Conservation (phyloP, 805 yeast species). For the Wickerhamia fluorescens region DNA sequence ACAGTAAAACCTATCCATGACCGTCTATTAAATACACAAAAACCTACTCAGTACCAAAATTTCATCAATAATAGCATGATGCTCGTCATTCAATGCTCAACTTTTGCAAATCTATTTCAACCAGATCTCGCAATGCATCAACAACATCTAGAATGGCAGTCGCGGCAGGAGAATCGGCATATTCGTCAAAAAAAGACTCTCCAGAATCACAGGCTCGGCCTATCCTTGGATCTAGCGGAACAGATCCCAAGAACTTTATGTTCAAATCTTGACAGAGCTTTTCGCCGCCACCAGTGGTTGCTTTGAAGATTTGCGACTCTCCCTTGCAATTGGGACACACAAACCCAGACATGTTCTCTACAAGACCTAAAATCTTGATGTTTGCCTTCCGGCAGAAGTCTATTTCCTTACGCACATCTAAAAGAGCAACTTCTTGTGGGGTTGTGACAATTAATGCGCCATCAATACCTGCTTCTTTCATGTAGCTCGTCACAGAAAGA, state of each 20-base stretch:
- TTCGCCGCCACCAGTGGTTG: slow-evolving; percentile 97
- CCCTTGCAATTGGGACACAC: slow-evolving; percentile 94
- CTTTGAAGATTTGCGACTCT: slow-evolving; percentile 80
- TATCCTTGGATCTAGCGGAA: slow-evolving; percentile 93
- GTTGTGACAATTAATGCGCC: slow-evolving; percentile 95
- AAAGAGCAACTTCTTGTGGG: slow-evolving; percentile 93
- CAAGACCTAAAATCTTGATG: slow-evolving; percentile 79
- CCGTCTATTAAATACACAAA: no score
- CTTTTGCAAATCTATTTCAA: slow-evolving; percentile 5
- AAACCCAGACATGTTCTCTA: slow-evolving; percentile 97
- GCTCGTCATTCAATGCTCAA: slow-evolving; percentile 2
- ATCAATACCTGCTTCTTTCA: slow-evolving; percentile 86
- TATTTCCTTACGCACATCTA: slow-evolving; percentile 93
- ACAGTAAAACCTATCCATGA: no score
- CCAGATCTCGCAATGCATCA: slow-evolving; percentile 38
- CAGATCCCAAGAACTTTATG: slow-evolving; percentile 80
- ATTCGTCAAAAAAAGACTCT: slow-evolving; percentile 69
- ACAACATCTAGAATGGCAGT: slow-evolving; percentile 81
- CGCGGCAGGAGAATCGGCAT: slow-evolving; percentile 92
- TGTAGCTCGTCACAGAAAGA: slow-evolving; percentile 76
- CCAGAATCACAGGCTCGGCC: slow-evolving; percentile 88
- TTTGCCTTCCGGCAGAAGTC: slow-evolving; percentile 91
- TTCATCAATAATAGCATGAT: no score
- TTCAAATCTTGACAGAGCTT: slow-evolving; percentile 72
- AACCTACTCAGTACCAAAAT: no score